Conservation (phyloP, 345 rosid species). For the Corchorus olitorius region DNA sequence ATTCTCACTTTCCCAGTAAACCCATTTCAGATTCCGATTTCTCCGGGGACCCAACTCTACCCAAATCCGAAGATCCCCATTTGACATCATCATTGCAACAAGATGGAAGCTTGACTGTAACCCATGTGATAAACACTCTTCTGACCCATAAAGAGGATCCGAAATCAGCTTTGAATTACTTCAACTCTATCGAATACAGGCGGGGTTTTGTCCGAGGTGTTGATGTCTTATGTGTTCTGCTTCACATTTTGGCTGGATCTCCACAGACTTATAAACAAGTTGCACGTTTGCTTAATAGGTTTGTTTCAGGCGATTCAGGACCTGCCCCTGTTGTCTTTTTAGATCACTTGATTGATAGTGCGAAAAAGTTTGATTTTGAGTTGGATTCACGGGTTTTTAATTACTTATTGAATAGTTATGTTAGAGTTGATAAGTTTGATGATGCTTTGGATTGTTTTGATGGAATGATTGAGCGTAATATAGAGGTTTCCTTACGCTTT, state of each 20-base stretch:
- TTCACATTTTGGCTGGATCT: slow-evolving; percentile 55
- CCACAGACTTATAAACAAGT: slow-evolving; percentile 36
- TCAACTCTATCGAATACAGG: slow-evolving; percentile 29
- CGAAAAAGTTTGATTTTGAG: slow-evolving; percentile 45
- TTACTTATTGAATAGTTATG: slow-evolving; percentile 64
- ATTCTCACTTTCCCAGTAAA: slow-evolving; percentile 3
- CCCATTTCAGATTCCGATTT: neutral
- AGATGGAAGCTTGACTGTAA: slow-evolving; percentile 20
- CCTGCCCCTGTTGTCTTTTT: slow-evolving; percentile 40
- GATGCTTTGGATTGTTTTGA: slow-evolving; percentile 45
- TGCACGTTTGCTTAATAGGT: slow-evolving; percentile 40
- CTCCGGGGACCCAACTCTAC: slow-evolving; percentile 12
- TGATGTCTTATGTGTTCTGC: slow-evolving; percentile 51
- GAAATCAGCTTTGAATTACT: slow-evolving; percentile 48
- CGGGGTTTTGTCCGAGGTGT: slow-evolving; percentile 39
- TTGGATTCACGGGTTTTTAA: slow-evolving; percentile 46
- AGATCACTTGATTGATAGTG: slow-evolving; percentile 42
- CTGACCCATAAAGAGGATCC: slow-evolving; percentile 45
- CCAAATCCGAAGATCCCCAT: slow-evolving; percentile 12
- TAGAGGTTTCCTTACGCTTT: slow-evolving; percentile 35
- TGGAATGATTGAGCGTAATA: slow-evolving; percentile 47
- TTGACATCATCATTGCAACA: neutral
- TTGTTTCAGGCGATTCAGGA: slow-evolving; percentile 38
- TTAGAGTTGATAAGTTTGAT: slow-evolving; percentile 36
- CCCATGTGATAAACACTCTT: slow-evolving; percentile 45